Evolutionary conservation across 2,329 filamentous ascomycete species (phyloP).

Genomic region (Neonectria punicea): DNA sequence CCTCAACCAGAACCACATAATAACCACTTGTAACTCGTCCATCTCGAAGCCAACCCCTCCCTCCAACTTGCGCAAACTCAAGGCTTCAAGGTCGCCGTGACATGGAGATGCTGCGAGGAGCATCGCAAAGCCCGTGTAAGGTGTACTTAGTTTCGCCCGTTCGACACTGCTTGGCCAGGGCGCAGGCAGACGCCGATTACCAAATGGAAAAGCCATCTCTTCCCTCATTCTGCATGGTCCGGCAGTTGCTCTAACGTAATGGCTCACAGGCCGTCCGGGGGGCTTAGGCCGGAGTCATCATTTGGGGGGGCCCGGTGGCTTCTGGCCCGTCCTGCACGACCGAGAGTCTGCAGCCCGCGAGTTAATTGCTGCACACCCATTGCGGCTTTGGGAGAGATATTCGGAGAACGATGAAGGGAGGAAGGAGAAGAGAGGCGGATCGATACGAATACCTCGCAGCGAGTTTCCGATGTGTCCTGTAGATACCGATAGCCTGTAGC

Average conservation of each 20-base stretch:
- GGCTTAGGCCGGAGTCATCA: slow-evolving; percentile 6
- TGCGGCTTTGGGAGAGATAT: background rate
- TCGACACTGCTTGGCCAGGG: slow-evolving; percentile 24
- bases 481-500: background rate
- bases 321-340: slow-evolving; percentile 1
- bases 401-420: background rate
- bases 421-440: background rate
- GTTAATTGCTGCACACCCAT: background rate
- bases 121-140: slow-evolving; percentile 17
- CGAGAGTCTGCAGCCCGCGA: background rate
- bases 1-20: slow-evolving; percentile 31
- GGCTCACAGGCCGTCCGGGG: slow-evolving; percentile 34
- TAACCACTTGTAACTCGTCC: slow-evolving; percentile 9
- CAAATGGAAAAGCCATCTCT: slow-evolving; percentile 44
- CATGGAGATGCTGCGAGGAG: background rate
- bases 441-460: background rate
- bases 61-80: slow-evolving; percentile 4
- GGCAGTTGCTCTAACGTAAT: slow-evolving; percentile 46
- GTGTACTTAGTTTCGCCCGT: slow-evolving; percentile 19
- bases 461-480: background rate
- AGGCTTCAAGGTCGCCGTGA: slow-evolving; percentile 10
- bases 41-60: slow-evolving; percentile 6
- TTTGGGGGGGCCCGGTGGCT: background rate
- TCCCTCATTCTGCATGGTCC: slow-evolving; percentile 46
- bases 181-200: slow-evolving; percentile 44